Base-by-base conservation (phyloP, 208 protist genomes). In the Pavlovales sp. region DNA sequence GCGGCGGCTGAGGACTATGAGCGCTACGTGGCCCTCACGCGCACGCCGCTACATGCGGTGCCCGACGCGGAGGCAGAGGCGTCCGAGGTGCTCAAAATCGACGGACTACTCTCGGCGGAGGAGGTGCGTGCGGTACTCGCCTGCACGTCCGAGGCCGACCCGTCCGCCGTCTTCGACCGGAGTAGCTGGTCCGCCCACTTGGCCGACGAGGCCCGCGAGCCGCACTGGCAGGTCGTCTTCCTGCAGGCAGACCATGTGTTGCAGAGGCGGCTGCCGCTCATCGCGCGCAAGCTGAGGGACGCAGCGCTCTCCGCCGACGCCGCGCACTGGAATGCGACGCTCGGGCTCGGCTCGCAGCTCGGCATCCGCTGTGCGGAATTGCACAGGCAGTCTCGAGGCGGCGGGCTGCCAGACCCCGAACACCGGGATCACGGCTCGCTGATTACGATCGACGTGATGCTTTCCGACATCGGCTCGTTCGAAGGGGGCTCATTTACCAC, bases 361-460 rank as follows among this genome's bases (percentile, higher is more conserved):
- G 57, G 57, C 57, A 71, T 71, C 57, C 57, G 57, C 18, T 71
- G 57, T 28, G 57, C 57, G 18, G 83, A 87, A 67, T 75, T 78
- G 32, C 83, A 87, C 71, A 57, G 40, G 0, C 57, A 78, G 34
- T 0, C 20, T 10, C 39, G 34, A 4, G 40, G n/a, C 8, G 83
- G 67, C 39, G 36, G 39, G 18, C 38, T 87, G 40, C 83, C 83
- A 1, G 41, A 41, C 34, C 39, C 34, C 0, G 10, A 36, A 30
- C 83, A 87, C 34, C 8, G 4, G 20, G 83, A 87, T 39, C 26
- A 77, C 32, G 83, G 83, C 41, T 87, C 83, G 11, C 67, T 87
- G 14, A 11, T 87, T 1, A 87, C 83, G 34, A 0, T 87, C 39
- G 67, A 87, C 67, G 2, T 87, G 38, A 87, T 87, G 83, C 83